Evolutionary conservation across 257 asterid genomes (phyloP).

Genomic region (Scutellaria galericulata): DNA sequence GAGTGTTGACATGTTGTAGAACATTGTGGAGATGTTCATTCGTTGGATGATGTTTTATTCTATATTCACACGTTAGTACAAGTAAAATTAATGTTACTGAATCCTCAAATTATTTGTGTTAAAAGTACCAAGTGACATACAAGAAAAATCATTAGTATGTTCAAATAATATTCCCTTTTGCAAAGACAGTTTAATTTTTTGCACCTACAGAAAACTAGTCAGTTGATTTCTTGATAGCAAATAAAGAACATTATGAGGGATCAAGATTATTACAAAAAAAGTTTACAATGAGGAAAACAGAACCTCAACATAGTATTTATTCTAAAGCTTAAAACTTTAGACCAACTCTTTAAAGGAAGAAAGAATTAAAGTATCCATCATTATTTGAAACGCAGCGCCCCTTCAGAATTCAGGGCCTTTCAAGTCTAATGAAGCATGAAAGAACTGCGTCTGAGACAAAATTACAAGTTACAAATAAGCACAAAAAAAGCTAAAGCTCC

Average conservation of each 20-base stretch:
- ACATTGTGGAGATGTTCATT: neutral
- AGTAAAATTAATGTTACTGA: too few species aligned
- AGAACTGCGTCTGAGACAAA: slow-evolving; percentile 17
- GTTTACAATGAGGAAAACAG: neutral
- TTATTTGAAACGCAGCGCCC: slow-evolving; percentile 39
- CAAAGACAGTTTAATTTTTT: too few species aligned
- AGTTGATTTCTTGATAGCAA: too few species aligned
- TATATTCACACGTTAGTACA: neutral
- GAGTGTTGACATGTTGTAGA: slow-evolving; percentile 51
- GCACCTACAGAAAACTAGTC: too few species aligned
- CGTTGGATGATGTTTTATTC: neutral
- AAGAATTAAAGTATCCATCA: slow-evolving; percentile 31
- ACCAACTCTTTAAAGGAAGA: slow-evolving; percentile 22
- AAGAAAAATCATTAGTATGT: too few species aligned
- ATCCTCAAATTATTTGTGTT: too few species aligned
- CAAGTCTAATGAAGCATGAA: slow-evolving; percentile 31
- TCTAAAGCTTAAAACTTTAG: slow-evolving; percentile 21
- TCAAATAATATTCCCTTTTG: neutral
- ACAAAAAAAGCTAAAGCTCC: slow-evolving; percentile 20
- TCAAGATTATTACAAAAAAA: neutral
- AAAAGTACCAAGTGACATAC: too few species aligned
- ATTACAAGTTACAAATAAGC: slow-evolving; percentile 39
- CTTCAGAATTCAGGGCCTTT: slow-evolving; percentile 17
- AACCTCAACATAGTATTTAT: slow-evolving; percentile 25
- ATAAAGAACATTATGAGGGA: too few species aligned